Conservation (phyloP, 352 stramenopile genomes). For the Blastocystis sp. region DNA sequence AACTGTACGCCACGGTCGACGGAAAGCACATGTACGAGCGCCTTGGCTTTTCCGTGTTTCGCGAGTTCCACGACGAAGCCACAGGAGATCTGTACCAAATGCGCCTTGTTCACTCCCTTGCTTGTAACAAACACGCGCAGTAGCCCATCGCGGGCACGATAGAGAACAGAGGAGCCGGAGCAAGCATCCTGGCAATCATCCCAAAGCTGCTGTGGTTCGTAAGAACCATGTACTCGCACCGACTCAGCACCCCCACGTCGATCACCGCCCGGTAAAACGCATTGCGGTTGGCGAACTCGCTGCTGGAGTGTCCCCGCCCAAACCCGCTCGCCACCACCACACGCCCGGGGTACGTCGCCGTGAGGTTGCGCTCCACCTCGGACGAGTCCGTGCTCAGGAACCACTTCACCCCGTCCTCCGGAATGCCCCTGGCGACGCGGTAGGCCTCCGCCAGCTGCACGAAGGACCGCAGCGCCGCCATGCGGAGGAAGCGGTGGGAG, state of each 20-base stretch:
- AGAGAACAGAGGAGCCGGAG: conserved; percentile 1
- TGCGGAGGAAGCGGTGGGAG: conserved; percentile 21
- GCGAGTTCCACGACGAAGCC: conserved; percentile 3
- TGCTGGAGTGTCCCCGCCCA: conserved; percentile 12
- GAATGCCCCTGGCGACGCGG: not conserved
- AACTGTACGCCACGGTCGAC: not conserved
- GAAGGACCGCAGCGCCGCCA: not conserved
- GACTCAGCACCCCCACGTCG: conserved; percentile 53
- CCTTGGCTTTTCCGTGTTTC: not conserved
- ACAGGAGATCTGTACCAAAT: conserved; percentile 25
- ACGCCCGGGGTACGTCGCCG: not conserved
- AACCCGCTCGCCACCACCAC: not conserved
- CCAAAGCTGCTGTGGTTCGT: conserved; percentile 66
- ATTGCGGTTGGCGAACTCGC: conserved; percentile 14
- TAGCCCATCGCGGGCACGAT: conserved; percentile 41
- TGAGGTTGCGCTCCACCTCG: conserved; percentile 30
- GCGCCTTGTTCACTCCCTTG: not conserved
- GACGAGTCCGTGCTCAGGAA: conserved; percentile 56
- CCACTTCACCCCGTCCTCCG: not conserved
- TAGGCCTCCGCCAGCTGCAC: conserved; percentile 18
- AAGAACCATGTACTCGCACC: conserved; percentile 60
- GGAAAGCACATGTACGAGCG: conserved; percentile 5
- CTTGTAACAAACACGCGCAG: not conserved
- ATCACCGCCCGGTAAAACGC: conserved; percentile 41
- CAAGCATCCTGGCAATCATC: conserved; percentile 60